Base-by-base conservation (phyloP, 768 basidiomycete genomes). In the Tulasnella sp. region DNA sequence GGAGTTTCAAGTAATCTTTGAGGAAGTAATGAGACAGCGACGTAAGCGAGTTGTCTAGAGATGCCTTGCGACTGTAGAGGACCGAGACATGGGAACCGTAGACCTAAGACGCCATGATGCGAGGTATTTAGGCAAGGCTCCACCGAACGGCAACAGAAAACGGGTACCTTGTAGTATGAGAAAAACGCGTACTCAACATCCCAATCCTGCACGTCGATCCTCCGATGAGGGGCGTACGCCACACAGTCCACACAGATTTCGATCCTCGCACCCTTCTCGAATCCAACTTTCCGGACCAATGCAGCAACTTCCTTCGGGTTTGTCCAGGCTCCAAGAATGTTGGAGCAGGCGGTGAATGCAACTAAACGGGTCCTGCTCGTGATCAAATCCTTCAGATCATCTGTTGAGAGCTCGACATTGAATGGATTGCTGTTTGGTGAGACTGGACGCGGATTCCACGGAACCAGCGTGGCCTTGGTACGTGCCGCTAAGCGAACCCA, bases 211-310 rank as follows among this genome's bases (percentile, higher is more conserved):
- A 91, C 90, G 75, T 92, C 87, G 36, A 92, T 86, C 71, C 81
- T 79, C 16, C 89, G 82, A 77, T 92, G 90, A 0, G 90, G 90
- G 4, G 89, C 89, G 75, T 89, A 91, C 2, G 90, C 90, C 2
- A 92, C 91, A 74, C 90, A 91, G 76, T 92, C 91, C 2, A 92
- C 83, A 0, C 84, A 85, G 16, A 91, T 81, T 78, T 92, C 87
- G 35, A 91, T 80, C 77, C 78, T 78, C 12, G 84, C 83, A 32
- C 89, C 88, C 67, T 84, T 80, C 22, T 83, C 81, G 47, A 79
- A 80, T 1, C 88, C 89, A 19, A 83, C 81, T 9, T 80, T 81
- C 16, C 89, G 79, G 9, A 87, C 80, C 3, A 85, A 86, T 32
- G 80, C 79, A 11, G 86, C 83, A 34, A 87, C 79, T 8, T 86